Base-by-base conservation (phyloP, 148 eudicot genomes). In the Silene conica region DNA sequence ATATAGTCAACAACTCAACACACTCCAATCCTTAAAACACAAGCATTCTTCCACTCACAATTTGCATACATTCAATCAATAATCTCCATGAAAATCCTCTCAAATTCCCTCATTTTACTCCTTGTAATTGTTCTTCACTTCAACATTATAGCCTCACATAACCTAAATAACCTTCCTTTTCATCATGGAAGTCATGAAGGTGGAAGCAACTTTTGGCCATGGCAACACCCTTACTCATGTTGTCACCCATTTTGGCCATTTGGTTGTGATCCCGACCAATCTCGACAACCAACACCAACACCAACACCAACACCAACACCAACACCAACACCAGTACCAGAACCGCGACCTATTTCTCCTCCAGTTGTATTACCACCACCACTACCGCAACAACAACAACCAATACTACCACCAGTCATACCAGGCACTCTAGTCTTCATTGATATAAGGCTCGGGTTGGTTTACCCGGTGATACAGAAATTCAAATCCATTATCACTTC, bases 391-490 rank as follows among this genome's bases (percentile, higher is more conserved):
- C 56, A 75, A 14, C 64, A 21, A 62, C 48, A 69, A 23, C 54
- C 79, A n/a, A 71, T 70, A 9, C 70, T 25, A 3, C 13, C 25
- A 0, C 76, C 80, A 34, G 12, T 73, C 2, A 31, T 52, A 16
- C 63, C 73, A 20, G 46, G 3, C 19, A 56, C 26, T 20, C 71
- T 91, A 74, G 71, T 73, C 20, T 87, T 92, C 38, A 71, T 69
- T 1, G 98, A 92, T 72, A 80, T 69, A 69, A 80, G 91, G 56
- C 83, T 92, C 0, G 88, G 87, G 0, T 57, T 78, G 1, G 92
- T 86, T 6, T 90, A 87, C 73, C 96, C 96, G 0, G 21, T 89
- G 14, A 90, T 92, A 62, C 93, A 92, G 70, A 87, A 25, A 3
- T 92, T 92, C 82, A 92, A 90, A 68, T 56, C 56, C 55, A 80